Base-by-base conservation (phyloP, 768 basidiomycete species). In the Boletus bicolor region DNA sequence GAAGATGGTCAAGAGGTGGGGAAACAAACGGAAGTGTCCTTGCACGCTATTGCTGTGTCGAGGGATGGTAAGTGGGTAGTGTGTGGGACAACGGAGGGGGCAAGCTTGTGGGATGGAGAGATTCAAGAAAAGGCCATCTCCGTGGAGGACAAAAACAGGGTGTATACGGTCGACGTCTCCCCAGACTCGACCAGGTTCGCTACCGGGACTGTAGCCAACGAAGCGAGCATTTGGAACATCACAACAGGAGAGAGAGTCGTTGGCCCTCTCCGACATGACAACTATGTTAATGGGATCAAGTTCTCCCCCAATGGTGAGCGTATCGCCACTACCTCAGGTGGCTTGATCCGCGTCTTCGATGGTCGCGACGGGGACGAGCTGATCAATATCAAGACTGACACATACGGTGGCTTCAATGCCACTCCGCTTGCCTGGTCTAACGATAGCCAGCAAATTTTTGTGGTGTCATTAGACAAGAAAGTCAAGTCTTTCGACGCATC, bases 81-180 rank as follows among this genome's bases (percentile, higher is more conserved):
- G 1, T 38, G 37, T n/a, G 37, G 37, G 4, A n/a, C 37, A 0
- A 0, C 3, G 8, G 0, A 7, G 7, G 17, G 17, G 0, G 17
- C 15, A 3, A 37, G 36, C 5, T 8, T 38, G 1, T 38, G 37
- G 37, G 37, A 38, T 4, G 7, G 7, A 37, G 36, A 37, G 7
- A 17, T 17, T 0, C 36, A 37, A 7, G 7, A 37, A 37, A 37
- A 37, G 36, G 17, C n/a, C 4, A 8, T n/a, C 7, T 17, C n/a
- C 0, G 17, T 38, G 8, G 37, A 38, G 1, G 8, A 15, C 12
- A 17, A 1, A 37, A 7, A 37, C 5, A 1, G 0, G 15, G 15
- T 37, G 15, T 1, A 9, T 17, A 17, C 37, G 0, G 37, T 38
- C 17, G 37, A 38, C 17, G 37, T 38, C 37, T 38, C 37, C 3